Evolutionary conservation across 208 protist genomes (phyloP).

Genomic region (Novymonas esmeraldas): DNA sequence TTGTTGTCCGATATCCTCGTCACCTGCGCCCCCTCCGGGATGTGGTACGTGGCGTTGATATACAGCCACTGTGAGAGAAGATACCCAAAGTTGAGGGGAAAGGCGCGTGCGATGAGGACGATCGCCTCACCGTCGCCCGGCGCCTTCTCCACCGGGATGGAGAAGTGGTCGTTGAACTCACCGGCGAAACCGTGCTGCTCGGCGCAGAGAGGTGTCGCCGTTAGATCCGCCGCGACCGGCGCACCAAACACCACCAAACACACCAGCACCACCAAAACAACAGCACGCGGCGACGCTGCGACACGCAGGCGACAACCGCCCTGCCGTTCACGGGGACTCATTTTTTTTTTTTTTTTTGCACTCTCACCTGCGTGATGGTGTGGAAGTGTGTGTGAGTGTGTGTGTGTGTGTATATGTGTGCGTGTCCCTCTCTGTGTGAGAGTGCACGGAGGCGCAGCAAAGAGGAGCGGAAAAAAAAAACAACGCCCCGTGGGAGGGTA

Average conservation of each 20-base stretch:
- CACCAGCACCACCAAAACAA: not conserved
- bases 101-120: slow-evolving; percentile 59
- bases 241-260: not conserved
- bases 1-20: slow-evolving; percentile 46
- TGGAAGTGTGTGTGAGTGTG: not conserved
- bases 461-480: no score
- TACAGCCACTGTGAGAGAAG: slow-evolving; percentile 51
- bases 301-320: not conserved
- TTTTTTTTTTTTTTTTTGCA: not conserved
- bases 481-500: no score
- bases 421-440: no score
- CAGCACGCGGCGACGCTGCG: not conserved
- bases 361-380: no score
- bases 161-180: slow-evolving; percentile 65
- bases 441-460: no score
- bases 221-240: not conserved
- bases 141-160: slow-evolving; percentile 46
- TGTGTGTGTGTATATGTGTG: not conserved
- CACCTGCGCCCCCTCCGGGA: slow-evolving; percentile 34
- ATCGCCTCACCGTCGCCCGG: slow-evolving; percentile 48
- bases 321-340: not conserved
- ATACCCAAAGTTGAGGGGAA: slow-evolving; percentile 35
- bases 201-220: slow-evolving; percentile 41
- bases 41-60: slow-evolving; percentile 63
- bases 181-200: slow-evolving; percentile 76